Evolutionary conservation across 805 yeast species (phyloP).

Genomic region (Kazachstania psychrophila): DNA sequence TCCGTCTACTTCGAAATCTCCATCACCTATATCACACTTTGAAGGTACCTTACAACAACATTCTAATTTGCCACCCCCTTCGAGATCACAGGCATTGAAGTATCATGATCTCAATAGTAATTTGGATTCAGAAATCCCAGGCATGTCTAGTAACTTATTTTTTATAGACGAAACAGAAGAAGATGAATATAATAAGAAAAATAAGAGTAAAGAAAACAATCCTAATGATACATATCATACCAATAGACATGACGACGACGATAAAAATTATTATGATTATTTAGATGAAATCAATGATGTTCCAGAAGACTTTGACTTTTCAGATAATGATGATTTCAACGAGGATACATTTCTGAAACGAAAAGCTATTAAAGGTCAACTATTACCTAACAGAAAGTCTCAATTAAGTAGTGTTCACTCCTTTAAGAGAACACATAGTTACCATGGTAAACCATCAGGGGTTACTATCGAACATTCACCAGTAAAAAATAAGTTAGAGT

Average conservation of each 20-base stretch:
- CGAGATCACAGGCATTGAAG: constrained; percentile 27
- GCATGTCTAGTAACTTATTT: constrained; percentile 24
- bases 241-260: constrained; percentile 36
- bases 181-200: constrained; percentile 25
- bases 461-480: constrained; percentile 25
- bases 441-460: constrained; percentile 22
- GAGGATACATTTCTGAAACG: neutral
- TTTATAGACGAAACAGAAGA: constrained; percentile 31
- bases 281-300: constrained; percentile 44
- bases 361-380: neutral
- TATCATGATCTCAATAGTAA: constrained; percentile 32
- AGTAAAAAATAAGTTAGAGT: constrained; percentile 30
- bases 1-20: too few species aligned
- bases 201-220: constrained; percentile 14
- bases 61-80: constrained; percentile 16
- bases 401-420: constrained; percentile 8
- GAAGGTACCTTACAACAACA: too few species aligned
- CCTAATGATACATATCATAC: constrained; percentile 2
- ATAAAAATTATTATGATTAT: constrained; percentile 36
- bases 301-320: constrained; percentile 37
- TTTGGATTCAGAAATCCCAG: constrained; percentile 33
- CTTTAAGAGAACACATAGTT: constrained; percentile 28
- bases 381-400: neutral
- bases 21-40: too few species aligned
- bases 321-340: constrained; percentile 8